A percentile compares a stretch with the other conserved stretches of the same genome.
Conservation (phyloP, 2,329 filamentous ascomycete genomes). For the Diaporthe sp. region DNA sequence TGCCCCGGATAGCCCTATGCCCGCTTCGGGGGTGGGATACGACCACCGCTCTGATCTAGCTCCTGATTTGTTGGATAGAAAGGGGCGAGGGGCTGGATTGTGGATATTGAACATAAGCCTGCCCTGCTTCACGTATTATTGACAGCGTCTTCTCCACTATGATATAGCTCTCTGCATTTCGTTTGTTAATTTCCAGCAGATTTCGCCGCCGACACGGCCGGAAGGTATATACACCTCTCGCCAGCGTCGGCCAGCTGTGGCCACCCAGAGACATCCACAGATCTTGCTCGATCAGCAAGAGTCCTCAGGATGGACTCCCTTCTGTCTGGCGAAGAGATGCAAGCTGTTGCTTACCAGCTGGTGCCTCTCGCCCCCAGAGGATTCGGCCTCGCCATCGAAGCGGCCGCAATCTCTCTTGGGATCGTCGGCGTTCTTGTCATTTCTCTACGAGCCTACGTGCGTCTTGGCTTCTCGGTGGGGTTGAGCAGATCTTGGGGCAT, state of each 20-base stretch:
- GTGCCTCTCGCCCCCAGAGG: background rate
- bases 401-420: background rate
- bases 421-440: background rate
- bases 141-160: background rate
- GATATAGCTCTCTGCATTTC: background rate
- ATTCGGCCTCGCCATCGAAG: background rate
- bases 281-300: too few species aligned
- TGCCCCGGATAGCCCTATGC: background rate
- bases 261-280: background rate
- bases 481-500: background rate
- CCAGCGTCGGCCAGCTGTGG: conserved; percentile 9
- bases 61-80: background rate
- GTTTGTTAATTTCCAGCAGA: background rate
- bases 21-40: background rate
- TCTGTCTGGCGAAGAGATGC: background rate
- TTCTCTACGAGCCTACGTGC: background rate
- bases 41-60: background rate
- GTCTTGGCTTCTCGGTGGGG: background rate
- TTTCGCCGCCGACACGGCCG: background rate
- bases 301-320: conserved; percentile 2
- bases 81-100: conserved; percentile 4
- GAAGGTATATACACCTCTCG: background rate
- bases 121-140: background rate
- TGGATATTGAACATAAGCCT: background rate
- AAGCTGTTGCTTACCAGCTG: background rate